These are phyloP conservation scores for Globisporangium polare DNA, from an alignment of 352 stramenopile species.

Conservation along the genomic window DNA sequence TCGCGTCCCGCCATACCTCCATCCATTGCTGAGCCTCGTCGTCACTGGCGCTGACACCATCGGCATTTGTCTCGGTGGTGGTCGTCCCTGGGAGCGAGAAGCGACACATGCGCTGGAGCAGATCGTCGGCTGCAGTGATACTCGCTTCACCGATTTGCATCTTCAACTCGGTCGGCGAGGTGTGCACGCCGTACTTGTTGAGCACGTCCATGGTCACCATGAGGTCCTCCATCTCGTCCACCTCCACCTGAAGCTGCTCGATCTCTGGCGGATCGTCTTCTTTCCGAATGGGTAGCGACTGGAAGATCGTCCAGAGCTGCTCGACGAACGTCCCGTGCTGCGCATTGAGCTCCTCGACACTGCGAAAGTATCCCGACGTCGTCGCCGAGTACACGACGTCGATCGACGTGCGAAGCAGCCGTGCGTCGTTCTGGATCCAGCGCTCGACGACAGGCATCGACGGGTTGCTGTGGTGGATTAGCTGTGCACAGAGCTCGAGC, in stretches of 20 bases:
- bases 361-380: neutral
- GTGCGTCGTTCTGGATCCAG: conserved; percentile 61
- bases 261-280: conserved; percentile 47
- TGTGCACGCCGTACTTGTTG: conserved; percentile 46
- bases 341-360: neutral
- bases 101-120: conserved; percentile 51
- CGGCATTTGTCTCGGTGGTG: neutral
- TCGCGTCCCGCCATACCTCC: conserved; percentile 52
- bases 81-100: conserved; percentile 25
- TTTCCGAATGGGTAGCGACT: conserved; percentile 68
- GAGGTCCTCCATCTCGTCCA: conserved; percentile 72
- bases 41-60: conserved; percentile 3
- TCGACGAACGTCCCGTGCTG: conserved; percentile 38
- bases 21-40: conserved; percentile 32
- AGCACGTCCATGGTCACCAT: conserved; percentile 70
- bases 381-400: conserved; percentile 29
- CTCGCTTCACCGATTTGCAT: conserved; percentile 11
- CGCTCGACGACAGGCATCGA: conserved; percentile 30
- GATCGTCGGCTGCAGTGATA: conserved; percentile 6
- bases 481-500: conserved; percentile 44
- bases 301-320: conserved; percentile 65
- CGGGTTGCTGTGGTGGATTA: conserved; percentile 66
- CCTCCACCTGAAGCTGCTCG: conserved; percentile 55
- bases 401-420: conserved; percentile 55
- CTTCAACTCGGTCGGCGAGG: conserved; percentile 25